Evolutionary conservation across 495 filamentous ascomycete genomes (phyloP).

Genomic region (Penicillium coprophilum): DNA sequence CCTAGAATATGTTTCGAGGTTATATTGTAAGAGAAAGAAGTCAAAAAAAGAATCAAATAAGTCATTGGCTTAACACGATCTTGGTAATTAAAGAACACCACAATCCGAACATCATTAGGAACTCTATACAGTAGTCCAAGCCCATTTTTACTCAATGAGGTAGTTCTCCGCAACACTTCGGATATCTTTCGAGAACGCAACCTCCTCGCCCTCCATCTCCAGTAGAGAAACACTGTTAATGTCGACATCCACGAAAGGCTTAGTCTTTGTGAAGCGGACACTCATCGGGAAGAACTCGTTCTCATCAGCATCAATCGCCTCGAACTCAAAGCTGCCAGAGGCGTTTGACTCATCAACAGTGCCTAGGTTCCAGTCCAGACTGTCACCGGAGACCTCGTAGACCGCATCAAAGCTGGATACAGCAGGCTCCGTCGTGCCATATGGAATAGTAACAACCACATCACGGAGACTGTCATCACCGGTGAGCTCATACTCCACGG

Average conservation of each 20-base stretch:
- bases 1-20: not conserved
- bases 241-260: conserved; percentile 86
- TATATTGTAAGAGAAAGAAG: conserved; percentile 3
- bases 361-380: conserved; percentile 88
- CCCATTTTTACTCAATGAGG: conserved; percentile 64
- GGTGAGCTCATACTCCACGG: conserved; percentile 90
- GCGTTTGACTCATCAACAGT: conserved; percentile 75
- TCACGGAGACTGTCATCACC: conserved; percentile 74
- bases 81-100: conserved; percentile 20
- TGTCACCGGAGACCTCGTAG: conserved; percentile 93
- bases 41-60: conserved; percentile 18
- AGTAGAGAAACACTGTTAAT: conserved; percentile 71
- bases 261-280: conserved; percentile 81
- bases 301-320: conserved; percentile 78
- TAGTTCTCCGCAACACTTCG: conserved; percentile 82
- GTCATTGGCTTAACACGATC: conserved; percentile 26
- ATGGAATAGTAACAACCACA: conserved; percentile 84
- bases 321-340: conserved; percentile 88
- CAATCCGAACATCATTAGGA: conserved; percentile 48
- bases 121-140: conserved; percentile 39
- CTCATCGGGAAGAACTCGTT: conserved; percentile 97
- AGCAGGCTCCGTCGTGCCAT: conserved; percentile 72
- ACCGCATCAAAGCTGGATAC: conserved; percentile 91
- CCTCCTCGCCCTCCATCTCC: conserved; percentile 72
- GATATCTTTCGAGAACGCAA: conserved; percentile 86